Base-by-base conservation (phyloP, 176 grass and related monocot genomes). In the Tuctoria greenei region DNA sequence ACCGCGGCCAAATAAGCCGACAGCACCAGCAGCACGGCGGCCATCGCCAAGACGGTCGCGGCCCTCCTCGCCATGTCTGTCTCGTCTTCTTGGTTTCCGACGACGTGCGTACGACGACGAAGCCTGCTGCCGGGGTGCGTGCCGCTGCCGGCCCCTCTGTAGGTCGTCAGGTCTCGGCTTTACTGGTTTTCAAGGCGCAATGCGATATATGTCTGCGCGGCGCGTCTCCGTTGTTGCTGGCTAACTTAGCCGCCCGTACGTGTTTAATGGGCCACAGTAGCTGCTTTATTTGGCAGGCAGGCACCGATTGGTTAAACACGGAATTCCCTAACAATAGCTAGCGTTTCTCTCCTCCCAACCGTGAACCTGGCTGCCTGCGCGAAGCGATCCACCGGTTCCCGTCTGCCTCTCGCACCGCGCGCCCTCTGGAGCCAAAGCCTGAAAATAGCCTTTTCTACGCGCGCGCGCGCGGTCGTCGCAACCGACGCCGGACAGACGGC, bases 261-360 rank as follows among this genome's bases (percentile, higher is more conserved):
- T 31, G 57, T 75, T 46, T 45, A 75, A 75, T 34, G 28, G 61
- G 61, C 45, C 31, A 26, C 41, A 10, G n/a, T n/a, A n/a, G 23
- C 35, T 40, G 43, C 51, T 17, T 13, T 13, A 68, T 47, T 38
- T n/a, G 36, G 62, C 74, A 68, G 73, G 21, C 68, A 59, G 79
- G 74, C 10, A 61, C 34, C 5, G 41, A 61, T 68, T 83, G 35
- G 74, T 8, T 87, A 83, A 87, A 83, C 61, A 67, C 14, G 35
- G 73, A 66, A 44, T 20, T 44, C 36, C 10, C 74, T 79, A 83
- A 79, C 69, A 63, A 83, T 83, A 68, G 68, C 9, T n/a, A n/a
- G n/a, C n/a, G n/a, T n/a, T n/a, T n/a, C n/a, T n/a, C n/a, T n/a
- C n/a, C n/a, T n/a, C n/a, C n/a, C n/a, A n/a, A n/a, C n/a, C n/a